Evolutionary conservation across 352 stramenopile species (phyloP).

Genomic region (Thalassiosira ordinaria): DNA sequence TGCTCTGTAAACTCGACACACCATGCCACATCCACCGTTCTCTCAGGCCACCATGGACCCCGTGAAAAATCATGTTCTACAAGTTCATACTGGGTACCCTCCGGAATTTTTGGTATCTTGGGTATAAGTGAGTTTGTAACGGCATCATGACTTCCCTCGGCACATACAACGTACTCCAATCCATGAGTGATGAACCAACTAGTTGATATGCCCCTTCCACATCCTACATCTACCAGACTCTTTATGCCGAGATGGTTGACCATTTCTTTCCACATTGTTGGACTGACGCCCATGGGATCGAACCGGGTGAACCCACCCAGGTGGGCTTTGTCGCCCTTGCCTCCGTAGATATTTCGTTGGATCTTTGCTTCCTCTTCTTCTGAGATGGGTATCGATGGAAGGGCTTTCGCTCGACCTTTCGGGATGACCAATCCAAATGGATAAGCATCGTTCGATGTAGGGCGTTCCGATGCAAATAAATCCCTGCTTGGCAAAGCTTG

Average conservation of each 20-base stretch:
- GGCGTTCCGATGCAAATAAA: neutral
- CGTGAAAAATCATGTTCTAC: slow-evolving; percentile 85
- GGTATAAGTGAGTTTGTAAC: slow-evolving; percentile 71
- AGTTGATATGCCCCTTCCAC: slow-evolving; percentile 78
- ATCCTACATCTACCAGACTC: slow-evolving; percentile 82
- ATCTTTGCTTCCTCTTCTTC: slow-evolving; percentile 48
- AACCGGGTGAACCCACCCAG: slow-evolving; percentile 80
- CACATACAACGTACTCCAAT: slow-evolving; percentile 71
- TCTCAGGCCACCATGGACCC: slow-evolving; percentile 83
- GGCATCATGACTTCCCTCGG: slow-evolving; percentile 83
- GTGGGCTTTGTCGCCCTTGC: slow-evolving; percentile 75
- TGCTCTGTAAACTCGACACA: slow-evolving; percentile 79
- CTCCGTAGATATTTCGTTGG: slow-evolving; percentile 71
- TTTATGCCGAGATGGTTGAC: slow-evolving; percentile 74
- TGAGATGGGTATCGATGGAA: slow-evolving; percentile 65
- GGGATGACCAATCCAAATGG: slow-evolving; percentile 48
- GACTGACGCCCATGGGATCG: slow-evolving; percentile 68
- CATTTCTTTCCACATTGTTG: slow-evolving; percentile 79
- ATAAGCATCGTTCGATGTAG: neutral
- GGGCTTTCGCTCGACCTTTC: slow-evolving; percentile 38
- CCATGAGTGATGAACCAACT: slow-evolving; percentile 79
- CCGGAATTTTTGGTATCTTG: slow-evolving; percentile 23
- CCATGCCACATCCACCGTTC: slow-evolving; percentile 83
- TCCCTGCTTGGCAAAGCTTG: no score
- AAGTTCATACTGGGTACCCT: slow-evolving; percentile 39